Conservation (phyloP, 192 early-diverging fungal genomes). For the Gaertneriomyces semiglobifer region DNA sequence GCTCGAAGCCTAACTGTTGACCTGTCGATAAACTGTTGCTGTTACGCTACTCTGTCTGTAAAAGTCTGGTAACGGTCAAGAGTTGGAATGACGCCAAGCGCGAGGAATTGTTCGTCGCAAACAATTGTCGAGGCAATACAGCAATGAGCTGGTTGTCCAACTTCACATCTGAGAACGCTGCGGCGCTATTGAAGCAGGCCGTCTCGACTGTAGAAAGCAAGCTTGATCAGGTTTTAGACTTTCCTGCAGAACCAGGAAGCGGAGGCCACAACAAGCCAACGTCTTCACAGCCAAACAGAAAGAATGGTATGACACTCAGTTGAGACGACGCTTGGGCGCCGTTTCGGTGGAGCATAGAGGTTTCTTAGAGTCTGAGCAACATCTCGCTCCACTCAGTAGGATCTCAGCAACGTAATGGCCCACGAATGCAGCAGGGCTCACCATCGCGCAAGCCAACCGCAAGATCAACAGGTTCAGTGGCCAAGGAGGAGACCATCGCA, state of each 20-base stretch:
- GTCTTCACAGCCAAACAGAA: neutral
- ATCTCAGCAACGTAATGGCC: neutral
- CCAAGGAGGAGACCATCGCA: no score
- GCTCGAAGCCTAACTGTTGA: no score
- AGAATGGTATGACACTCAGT: neutral
- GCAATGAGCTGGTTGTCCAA: slow-evolving; percentile 32
- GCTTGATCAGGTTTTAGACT: slow-evolving; percentile 70
- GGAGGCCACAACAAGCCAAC: neutral
- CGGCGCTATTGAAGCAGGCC: slow-evolving; percentile 65
- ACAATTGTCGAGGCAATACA: neutral
- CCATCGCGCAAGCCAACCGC: no score
- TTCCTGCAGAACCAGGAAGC: slow-evolving; percentile 28
- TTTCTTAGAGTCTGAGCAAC: neutral
- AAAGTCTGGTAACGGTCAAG: no score
- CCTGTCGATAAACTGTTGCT: no score
- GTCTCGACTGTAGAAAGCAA: slow-evolving; percentile 71
- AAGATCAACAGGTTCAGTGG: no score
- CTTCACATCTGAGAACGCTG: slow-evolving; percentile 22
- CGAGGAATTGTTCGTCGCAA: no score
- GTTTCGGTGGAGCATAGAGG: no score
- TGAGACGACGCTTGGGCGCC: no score
- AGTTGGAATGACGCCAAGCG: no score
- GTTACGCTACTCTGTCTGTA: no score
- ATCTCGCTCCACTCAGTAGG: neutral
- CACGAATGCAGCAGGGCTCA: neutral